These are phyloP conservation scores for Globisporangium perplexum DNA, from an alignment of 352 stramenopile species.

Conservation along the genomic window DNA sequence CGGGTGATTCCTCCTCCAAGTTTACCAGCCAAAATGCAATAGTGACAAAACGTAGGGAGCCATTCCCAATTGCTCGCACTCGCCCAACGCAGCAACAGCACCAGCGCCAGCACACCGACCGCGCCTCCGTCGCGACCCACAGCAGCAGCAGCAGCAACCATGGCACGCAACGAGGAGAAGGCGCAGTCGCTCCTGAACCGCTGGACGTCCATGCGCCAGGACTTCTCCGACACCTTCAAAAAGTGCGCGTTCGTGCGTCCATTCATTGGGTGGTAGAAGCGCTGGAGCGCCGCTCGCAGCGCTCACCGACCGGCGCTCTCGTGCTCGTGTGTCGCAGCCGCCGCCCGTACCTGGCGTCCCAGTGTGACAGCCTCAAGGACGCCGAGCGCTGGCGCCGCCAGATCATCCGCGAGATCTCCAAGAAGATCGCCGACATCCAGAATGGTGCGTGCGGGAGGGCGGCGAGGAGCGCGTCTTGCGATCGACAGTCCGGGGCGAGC, in stretches of 20 bases:
- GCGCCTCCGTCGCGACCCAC: too few relatives aligned
- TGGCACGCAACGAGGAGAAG: constrained; percentile 98
- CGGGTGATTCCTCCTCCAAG: too few relatives aligned
- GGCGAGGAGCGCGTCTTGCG: too few relatives aligned
- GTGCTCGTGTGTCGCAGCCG: constrained; percentile 23
- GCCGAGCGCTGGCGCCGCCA: constrained; percentile 91
- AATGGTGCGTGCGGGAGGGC: constrained; percentile 58
- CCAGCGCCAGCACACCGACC: neutral
- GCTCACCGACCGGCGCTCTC: neutral
- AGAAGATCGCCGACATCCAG: constrained; percentile 96
- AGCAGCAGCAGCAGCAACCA: constrained; percentile 26
- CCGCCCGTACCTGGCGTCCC: constrained; percentile 91
- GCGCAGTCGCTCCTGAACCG: constrained; percentile 97
- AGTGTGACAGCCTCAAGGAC: constrained; percentile 93
- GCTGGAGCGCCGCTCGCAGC: neutral
- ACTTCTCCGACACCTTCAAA: constrained; percentile 84
- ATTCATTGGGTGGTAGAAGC: too few relatives aligned
- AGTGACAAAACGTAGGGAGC: neutral
- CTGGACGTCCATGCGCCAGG: constrained; percentile 96
- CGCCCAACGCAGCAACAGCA: neutral
- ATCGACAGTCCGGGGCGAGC: too few relatives aligned
- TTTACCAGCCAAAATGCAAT: neutral
- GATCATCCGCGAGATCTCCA: constrained; percentile 94
- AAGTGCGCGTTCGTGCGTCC: constrained; percentile 48
- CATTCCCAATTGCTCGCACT: neutral